Percentiles rank a stretch among this genome's conserved stretches.
Conservation (phyloP, 2,329 filamentous ascomycete species). For the Fusarium zealandicum region DNA sequence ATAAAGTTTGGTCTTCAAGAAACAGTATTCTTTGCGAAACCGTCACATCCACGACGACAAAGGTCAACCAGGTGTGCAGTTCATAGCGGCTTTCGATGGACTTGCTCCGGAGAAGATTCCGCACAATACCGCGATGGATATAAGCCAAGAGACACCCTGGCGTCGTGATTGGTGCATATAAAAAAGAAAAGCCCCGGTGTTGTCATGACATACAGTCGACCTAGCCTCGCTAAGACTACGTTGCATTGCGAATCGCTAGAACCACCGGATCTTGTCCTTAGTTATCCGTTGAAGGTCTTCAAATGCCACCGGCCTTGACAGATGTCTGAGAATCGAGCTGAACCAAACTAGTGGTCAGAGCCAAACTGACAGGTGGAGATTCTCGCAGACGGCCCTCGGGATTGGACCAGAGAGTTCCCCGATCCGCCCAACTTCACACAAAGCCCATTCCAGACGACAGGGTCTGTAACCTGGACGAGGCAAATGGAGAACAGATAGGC, state of each 20-base stretch:
- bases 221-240: slow-evolving; percentile 5
- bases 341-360: slow-evolving; percentile 31
- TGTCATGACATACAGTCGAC: slow-evolving; percentile 1
- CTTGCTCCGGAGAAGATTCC: slow-evolving; percentile 2
- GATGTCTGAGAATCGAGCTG: slow-evolving; percentile 24
- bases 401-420: slow-evolving; percentile 7
- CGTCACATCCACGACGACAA: not conserved
- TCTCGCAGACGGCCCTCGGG: slow-evolving; percentile 16
- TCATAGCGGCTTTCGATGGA: not conserved
- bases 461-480: no score
- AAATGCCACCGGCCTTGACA: slow-evolving; percentile 10
- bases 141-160: not conserved
- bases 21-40: no score
- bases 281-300: slow-evolving; percentile 5
- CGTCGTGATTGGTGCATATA: not conserved
- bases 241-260: slow-evolving; percentile 5
- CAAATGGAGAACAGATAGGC: no score
- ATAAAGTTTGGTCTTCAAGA: no score
- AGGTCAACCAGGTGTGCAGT: not conserved
- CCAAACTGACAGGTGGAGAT: slow-evolving; percentile 34
- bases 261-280: slow-evolving; percentile 4
- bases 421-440: slow-evolving; percentile 21
- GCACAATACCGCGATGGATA: not conserved
- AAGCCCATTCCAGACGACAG: slow-evolving; percentile 3
- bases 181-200: slow-evolving; percentile 3